phyloP scores from a whole-genome alignment of 2,329 filamentous ascomycete species.

The Penicillium sp. region DNA sequence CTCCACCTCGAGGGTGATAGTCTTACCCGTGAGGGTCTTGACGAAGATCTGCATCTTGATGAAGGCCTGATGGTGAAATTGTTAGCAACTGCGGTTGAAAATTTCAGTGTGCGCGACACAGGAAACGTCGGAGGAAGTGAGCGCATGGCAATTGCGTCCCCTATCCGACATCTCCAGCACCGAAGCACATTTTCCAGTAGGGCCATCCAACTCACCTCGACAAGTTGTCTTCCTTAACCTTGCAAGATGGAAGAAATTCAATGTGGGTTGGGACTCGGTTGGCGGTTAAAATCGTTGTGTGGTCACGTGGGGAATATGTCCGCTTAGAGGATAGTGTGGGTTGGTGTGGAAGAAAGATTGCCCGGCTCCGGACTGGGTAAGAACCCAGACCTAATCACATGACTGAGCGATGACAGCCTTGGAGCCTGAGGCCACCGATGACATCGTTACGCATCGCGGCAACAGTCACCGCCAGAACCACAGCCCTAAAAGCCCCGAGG shows the following conservation, averaged over 20 bases:
- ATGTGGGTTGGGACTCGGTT: conserved; percentile 28
- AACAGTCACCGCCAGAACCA: background rate
- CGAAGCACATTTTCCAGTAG: background rate
- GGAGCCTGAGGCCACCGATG: conserved; percentile 6
- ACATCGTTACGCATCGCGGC: conserved; percentile 11
- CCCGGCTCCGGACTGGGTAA: background rate
- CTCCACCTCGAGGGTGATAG: conserved; percentile 99
- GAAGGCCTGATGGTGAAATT: conserved; percentile 40
- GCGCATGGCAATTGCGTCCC: conserved; percentile 9
- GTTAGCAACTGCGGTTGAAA: conserved; percentile 19
- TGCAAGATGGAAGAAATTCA: conserved; percentile 34
- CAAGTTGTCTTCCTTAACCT: conserved; percentile 65
- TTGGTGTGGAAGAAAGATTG: background rate
- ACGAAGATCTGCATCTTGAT: conserved; percentile 58
- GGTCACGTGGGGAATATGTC: conserved; percentile 35
- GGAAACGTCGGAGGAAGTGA: background rate
- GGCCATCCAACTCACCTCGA: conserved; percentile 52
- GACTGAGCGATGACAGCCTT: background rate
- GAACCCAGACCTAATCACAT: background rate
- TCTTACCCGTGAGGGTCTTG: conserved; percentile 91
- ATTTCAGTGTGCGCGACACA: background rate
- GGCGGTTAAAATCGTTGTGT: conserved; percentile 43
- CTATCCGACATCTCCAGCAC: background rate
- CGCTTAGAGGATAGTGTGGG: background rate
- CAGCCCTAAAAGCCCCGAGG: conserved; percentile 2